Evolutionary conservation across 2,329 filamentous ascomycete species (phyloP).

Genomic region (Neurospora sp.): DNA sequence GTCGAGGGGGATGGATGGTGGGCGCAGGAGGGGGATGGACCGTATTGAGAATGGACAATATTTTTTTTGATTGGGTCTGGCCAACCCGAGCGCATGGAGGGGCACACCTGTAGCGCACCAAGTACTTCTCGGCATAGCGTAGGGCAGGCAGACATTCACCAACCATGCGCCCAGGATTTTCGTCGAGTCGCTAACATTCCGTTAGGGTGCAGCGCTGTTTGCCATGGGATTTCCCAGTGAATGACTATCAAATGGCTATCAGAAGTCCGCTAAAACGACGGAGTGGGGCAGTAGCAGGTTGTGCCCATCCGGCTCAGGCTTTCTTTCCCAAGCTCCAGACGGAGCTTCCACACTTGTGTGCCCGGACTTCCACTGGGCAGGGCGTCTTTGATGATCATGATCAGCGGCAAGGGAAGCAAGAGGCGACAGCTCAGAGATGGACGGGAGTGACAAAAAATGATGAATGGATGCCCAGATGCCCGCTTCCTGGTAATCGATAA

Average conservation of each 20-base stretch:
- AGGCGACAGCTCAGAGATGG: background rate
- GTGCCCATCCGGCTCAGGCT: background rate
- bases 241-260: background rate
- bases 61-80: constrained; percentile 17
- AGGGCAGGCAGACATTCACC: background rate
- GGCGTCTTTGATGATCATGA: background rate
- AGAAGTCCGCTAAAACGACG: background rate
- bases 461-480: background rate
- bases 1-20: constrained; percentile 5
- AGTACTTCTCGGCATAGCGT: background rate
- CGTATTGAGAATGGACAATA: constrained; percentile 13
- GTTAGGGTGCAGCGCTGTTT: background rate
- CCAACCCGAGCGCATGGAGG: background rate
- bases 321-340: background rate
- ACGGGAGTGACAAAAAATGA: background rate
- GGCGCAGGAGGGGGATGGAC: constrained; percentile 9
- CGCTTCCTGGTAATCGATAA: background rate
- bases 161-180: background rate
- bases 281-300: background rate
- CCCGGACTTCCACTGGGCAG: background rate
- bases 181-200: background rate
- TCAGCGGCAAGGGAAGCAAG: background rate
- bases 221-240: background rate
- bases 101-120: background rate
- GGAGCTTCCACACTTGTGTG: background rate